phyloP scores from a whole-genome alignment of 768 basidiomycete species.

The Kwoniella bestiolae region DNA sequence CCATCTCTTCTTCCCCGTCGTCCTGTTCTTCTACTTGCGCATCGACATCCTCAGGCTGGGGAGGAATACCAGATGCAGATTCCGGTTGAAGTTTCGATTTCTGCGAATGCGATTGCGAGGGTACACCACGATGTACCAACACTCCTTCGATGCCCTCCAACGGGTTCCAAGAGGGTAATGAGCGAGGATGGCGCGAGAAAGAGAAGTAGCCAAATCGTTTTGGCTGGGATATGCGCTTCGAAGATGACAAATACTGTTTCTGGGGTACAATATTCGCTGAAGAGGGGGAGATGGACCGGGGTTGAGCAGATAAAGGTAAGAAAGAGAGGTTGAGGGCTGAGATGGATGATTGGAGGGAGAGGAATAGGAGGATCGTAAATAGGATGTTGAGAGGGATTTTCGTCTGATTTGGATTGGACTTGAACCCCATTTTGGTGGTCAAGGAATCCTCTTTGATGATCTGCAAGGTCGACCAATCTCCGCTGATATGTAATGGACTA shows the following conservation, averaged over 20 bases:
- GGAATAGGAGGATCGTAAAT: constrained; percentile 11
- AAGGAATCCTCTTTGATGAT: no score
- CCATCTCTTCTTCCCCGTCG: constrained; percentile 3
- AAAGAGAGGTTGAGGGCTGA: background rate
- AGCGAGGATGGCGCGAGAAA: constrained; percentile 17
- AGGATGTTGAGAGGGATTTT: background rate
- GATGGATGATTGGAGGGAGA: background rate
- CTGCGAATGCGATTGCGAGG: no score
- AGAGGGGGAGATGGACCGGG: background rate
- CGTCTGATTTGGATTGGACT: no score
- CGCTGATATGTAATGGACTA: no score
- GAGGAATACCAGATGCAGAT: background rate
- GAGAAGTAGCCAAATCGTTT: constrained; percentile 19
- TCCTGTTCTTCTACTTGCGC: constrained; percentile 4
- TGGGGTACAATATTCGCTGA: background rate
- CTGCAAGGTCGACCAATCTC: no score
- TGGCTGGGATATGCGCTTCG: background rate
- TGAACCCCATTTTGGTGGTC: no score
- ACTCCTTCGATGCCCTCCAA: constrained; percentile 15
- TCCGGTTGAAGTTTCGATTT: no score
- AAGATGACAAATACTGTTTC: constrained; percentile 46
- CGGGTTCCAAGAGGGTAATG: constrained; percentile 17
- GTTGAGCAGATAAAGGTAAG: background rate
- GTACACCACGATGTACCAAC: constrained; percentile 13
- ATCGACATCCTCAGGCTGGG: background rate